These are phyloP conservation scores for Metarhizium guizhouense DNA, from an alignment of 2,329 filamentous ascomycete genomes.

Conservation along the genomic window DNA sequence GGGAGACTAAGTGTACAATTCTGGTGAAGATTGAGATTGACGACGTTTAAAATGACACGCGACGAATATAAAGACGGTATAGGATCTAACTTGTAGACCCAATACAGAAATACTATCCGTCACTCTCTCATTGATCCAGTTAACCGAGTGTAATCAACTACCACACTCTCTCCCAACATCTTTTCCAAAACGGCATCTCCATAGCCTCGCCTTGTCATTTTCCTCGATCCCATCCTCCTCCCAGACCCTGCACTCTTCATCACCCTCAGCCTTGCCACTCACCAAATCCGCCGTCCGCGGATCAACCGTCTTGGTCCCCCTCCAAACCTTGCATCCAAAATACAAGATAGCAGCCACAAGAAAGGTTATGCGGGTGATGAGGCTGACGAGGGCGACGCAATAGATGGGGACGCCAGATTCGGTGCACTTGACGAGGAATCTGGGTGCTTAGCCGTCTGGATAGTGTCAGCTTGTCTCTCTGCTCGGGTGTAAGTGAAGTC, in stretches of 20 bases:
- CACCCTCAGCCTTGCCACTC: conserved; percentile 56
- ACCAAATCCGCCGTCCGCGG: conserved; percentile 52
- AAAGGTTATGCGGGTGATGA: conserved; percentile 36
- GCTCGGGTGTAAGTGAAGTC: not conserved
- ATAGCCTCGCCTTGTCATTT: conserved; percentile 29
- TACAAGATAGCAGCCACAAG: conserved; percentile 25
- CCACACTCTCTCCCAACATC: conserved; percentile 32
- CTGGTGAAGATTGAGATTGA: conserved; percentile 52
- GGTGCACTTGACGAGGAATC: conserved; percentile 47
- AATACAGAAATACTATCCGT: too few relatives aligned
- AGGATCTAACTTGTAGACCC: too few relatives aligned
- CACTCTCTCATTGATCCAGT: not conserved
- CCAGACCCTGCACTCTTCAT: conserved; percentile 40
- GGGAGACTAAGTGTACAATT: conserved; percentile 53
- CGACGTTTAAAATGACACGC: conserved; percentile 20
- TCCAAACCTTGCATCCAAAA: conserved; percentile 56
- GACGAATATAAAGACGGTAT: not conserved
- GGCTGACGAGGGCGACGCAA: conserved; percentile 37
- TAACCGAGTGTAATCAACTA: conserved; percentile 10
- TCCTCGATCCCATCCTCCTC: conserved; percentile 37
- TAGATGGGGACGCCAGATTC: conserved; percentile 50
- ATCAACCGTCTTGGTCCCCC: conserved; percentile 47
- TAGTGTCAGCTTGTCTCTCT: not conserved
- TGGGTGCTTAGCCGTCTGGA: conserved; percentile 33
- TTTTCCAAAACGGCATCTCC: conserved; percentile 24